phyloP scores from a whole-genome alignment of 768 basidiomycete species.

The Agaricus blazei region DNA sequence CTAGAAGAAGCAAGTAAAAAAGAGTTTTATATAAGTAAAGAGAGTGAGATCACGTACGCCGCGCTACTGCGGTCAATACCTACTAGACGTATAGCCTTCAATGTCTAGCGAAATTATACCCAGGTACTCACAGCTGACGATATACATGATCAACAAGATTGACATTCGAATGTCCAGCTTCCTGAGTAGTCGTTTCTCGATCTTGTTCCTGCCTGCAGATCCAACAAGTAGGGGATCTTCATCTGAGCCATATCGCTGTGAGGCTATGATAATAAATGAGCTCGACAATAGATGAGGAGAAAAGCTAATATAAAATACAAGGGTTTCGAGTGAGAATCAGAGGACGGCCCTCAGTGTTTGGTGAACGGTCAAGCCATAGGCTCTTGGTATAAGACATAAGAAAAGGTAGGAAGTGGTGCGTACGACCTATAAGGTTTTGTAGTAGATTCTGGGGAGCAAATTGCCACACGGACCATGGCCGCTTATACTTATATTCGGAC shows the following conservation, averaged over 20 bases:
- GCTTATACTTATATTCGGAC: no score
- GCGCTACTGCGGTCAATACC: conserved; percentile 72
- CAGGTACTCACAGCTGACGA: conserved; percentile 33
- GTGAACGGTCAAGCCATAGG: background rate
- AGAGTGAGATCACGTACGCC: conserved; percentile 29
- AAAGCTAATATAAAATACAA: background rate
- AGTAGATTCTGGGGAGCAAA: no score
- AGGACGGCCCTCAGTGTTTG: conserved; percentile 6
- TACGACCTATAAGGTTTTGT: no score
- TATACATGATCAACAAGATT: conserved; percentile 42
- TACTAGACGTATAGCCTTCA: conserved; percentile 7
- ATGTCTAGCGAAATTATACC: background rate
- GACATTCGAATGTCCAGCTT: conserved; percentile 50
- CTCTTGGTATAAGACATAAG: no score
- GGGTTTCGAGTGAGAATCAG: background rate
- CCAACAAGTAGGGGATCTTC: conserved; percentile 21
- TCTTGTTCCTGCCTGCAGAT: conserved; percentile 15
- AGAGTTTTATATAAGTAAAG: background rate
- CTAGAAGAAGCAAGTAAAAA: conserved; percentile 21
- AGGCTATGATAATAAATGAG: background rate
- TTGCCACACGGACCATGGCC: no score
- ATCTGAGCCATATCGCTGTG: conserved; percentile 16
- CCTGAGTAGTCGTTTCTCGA: conserved; percentile 34
- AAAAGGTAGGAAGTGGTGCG: no score
- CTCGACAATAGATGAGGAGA: background rate